These are phyloP conservation scores for Albatrellus ellisii DNA, from an alignment of 768 basidiomycete species.

Conservation along the genomic window DNA sequence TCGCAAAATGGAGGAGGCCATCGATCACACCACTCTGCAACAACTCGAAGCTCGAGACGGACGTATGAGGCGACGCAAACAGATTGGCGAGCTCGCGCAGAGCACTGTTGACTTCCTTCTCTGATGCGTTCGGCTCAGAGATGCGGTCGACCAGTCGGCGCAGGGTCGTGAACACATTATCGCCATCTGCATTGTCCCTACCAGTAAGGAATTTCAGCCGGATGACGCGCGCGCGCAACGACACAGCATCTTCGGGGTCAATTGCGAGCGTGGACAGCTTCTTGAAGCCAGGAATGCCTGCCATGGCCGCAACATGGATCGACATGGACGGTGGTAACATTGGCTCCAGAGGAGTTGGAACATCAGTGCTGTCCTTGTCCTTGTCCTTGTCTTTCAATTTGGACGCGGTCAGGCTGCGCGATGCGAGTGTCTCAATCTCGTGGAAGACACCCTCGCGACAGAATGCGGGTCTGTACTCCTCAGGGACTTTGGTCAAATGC, in stretches of 20 bases:
- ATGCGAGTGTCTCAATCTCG: slow-evolving; percentile 74
- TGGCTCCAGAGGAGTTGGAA: slow-evolving; percentile 29
- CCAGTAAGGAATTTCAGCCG: slow-evolving; percentile 65
- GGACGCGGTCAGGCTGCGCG: slow-evolving; percentile 40
- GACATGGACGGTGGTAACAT: slow-evolving; percentile 17
- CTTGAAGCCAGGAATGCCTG: slow-evolving; percentile 45
- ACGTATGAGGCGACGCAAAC: slow-evolving; percentile 61
- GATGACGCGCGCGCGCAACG: slow-evolving; percentile 82
- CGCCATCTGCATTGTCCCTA: slow-evolving; percentile 41
- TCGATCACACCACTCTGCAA: slow-evolving; percentile 91
- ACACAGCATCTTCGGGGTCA: slow-evolving; percentile 85
- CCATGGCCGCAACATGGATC: slow-evolving; percentile 26
- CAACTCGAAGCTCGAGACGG: slow-evolving; percentile 92
- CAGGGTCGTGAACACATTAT: slow-evolving; percentile 51
- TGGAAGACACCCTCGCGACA: slow-evolving; percentile 93
- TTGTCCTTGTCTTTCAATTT: slow-evolving; percentile 40
- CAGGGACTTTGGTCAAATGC: slow-evolving; percentile 70
- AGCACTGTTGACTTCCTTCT: slow-evolving; percentile 47
- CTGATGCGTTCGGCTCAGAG: slow-evolving; percentile 37
- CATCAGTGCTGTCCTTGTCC: slow-evolving; percentile 21
- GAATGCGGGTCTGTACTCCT: slow-evolving; percentile 80
- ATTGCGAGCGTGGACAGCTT: slow-evolving; percentile 54
- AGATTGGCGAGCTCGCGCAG: slow-evolving; percentile 68
- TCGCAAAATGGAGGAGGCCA: slow-evolving; percentile 70
- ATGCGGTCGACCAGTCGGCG: slow-evolving; percentile 53